A percentile compares a stretch with the other conserved stretches of the same genome.
These are phyloP conservation scores for Saturnispora saitoi DNA, from an alignment of 805 yeast species.

Conservation along the genomic window DNA sequence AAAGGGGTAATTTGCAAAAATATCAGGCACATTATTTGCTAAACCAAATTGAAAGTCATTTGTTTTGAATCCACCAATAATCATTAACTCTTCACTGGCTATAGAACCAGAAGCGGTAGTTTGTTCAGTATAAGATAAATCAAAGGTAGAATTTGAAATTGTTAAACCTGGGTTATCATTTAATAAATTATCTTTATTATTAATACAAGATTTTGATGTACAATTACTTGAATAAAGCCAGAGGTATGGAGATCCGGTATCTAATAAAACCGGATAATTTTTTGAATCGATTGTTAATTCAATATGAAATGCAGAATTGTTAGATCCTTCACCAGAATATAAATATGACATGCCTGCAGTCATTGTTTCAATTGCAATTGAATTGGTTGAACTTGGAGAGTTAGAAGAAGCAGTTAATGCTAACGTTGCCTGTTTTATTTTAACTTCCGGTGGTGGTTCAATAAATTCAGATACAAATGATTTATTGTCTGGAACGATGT, in stretches of 20 bases:
- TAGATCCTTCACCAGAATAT: conserved; percentile 21
- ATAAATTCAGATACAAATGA: conserved; percentile 5
- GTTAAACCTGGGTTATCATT: conserved; percentile 7
- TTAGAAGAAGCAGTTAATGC: not conserved
- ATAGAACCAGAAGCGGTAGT: conserved; percentile 40
- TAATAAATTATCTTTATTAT: conserved; percentile 26
- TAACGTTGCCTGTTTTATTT: conserved; percentile 2
- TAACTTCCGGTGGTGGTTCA: not conserved
- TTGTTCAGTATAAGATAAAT: conserved; percentile 46
- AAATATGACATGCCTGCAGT: conserved; percentile 23
- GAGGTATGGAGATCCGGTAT: conserved; percentile 56
- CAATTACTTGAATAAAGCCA: conserved; percentile 56
- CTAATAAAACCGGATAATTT: conserved; percentile 46
- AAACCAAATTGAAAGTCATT: conserved; percentile 43
- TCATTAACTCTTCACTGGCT: conserved; percentile 29
- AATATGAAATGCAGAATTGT: conserved; percentile 28
- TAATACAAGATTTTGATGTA: conserved; percentile 34
- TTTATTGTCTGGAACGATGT: not conserved
- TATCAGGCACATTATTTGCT: conserved; percentile 43
- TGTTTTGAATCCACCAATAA: conserved; percentile 31
- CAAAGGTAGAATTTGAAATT: conserved; percentile 28
- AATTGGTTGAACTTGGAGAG: conserved; percentile 6
- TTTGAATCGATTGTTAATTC: conserved; percentile 33
- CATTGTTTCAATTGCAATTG: conserved; percentile 11
- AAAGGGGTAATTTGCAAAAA: conserved; percentile 43